These are phyloP conservation scores for Nothophaeocryptopus gaeumannii DNA, from an alignment of 2,329 filamentous ascomycete genomes.

Conservation along the genomic window DNA sequence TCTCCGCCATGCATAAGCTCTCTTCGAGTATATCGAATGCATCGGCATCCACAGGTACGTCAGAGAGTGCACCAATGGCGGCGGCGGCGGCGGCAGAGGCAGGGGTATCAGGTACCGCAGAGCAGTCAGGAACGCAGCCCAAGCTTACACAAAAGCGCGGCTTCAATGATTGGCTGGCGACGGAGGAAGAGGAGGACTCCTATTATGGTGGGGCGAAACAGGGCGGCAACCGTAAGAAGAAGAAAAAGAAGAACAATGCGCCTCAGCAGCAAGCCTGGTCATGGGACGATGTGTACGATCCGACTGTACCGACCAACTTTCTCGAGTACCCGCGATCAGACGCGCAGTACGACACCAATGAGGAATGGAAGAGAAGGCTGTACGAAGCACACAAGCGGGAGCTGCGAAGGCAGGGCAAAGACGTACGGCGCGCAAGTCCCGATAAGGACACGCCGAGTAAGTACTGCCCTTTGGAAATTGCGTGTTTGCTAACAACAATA, in stretches of 20 bases:
- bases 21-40: slow-evolving; percentile 26
- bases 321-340: slow-evolving; percentile 82
- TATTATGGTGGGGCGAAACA: slow-evolving; percentile 42
- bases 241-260: slow-evolving; percentile 63
- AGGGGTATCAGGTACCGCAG: not conserved
- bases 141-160: slow-evolving; percentile 46
- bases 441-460: slow-evolving; percentile 30
- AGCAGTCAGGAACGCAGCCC: slow-evolving; percentile 16
- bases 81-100: slow-evolving; percentile 20
- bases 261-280: slow-evolving; percentile 50
- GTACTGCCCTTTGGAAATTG: not conserved
- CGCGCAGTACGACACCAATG: slow-evolving; percentile 76
- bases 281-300: slow-evolving; percentile 92
- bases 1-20: slow-evolving; percentile 38
- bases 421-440: slow-evolving; percentile 49
- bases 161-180: slow-evolving; percentile 80
- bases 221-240: slow-evolving; percentile 72
- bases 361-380: slow-evolving; percentile 75
- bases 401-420: slow-evolving; percentile 40
- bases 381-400: slow-evolving; percentile 65
- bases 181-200: slow-evolving; percentile 75
- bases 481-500: slow-evolving; percentile 10
- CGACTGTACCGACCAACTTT: slow-evolving; percentile 74
- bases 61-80: slow-evolving; percentile 26
- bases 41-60: slow-evolving; percentile 26